Evolutionary conservation across 2,329 filamentous ascomycete species (phyloP), one percentile per base, ranked within the genome.

Genomic region (Pseudocercospora pini-densiflorae): DNA sequence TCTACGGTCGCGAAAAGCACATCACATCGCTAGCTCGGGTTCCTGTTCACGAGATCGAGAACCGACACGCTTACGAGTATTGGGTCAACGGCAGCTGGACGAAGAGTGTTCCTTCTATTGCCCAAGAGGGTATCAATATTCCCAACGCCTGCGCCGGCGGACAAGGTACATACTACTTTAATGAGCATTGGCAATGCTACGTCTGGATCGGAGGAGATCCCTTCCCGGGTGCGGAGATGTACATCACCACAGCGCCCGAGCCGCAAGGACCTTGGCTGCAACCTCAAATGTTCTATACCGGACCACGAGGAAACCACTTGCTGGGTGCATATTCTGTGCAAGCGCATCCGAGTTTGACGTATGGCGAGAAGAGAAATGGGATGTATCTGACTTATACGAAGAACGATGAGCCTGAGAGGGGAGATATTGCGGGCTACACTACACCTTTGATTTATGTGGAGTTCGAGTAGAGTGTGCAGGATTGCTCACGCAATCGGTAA

Each of bases 151-250:
- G 66, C 31, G 69, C 69, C 6, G 71, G 72, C 12, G 71, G 69
- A 2, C 72, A 74, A 24, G 71, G 72, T 9, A 75, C 68, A 1
- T 74, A 71, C 36, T 75, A 73, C 60, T 73, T 71, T 63, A 73
- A 69, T 16, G 61, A 66, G 36, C 64, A 68, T 12, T 75, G 69
- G 71, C 19, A 70, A 5, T 67, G 68, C 5, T 76, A 69, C 51
- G 68, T 74, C 5, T 76, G 72, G 74, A 73, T 76, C 24, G 74
- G 73, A 27, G 71, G 73, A n/a, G 60, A 65, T 51, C 33, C 54
- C 4, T 69, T 68, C 31, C 64, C 64, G 10, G 63, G 63, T 9
- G 69, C 72, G 0, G 68, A 71, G 27, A 71, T 68, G 59, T 72
- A 64, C 43, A 71, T 71, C 59, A 69, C 64, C 58, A 75, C 73